These are phyloP conservation scores for Phytophthora quininea DNA, from an alignment of 352 stramenopile species.

Conservation along the genomic window DNA sequence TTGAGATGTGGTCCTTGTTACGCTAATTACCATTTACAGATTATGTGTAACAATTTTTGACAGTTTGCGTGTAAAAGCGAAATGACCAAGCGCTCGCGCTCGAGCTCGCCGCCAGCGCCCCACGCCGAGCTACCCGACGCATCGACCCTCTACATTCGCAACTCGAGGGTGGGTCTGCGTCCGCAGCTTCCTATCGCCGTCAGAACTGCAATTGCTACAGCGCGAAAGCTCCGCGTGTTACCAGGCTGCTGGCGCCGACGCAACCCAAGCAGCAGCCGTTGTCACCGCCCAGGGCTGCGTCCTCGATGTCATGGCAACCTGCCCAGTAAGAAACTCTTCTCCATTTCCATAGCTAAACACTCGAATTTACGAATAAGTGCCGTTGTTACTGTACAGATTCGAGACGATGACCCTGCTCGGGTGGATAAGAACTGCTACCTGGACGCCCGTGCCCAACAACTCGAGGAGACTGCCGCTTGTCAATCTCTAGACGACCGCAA, in stretches of 20 bases:
- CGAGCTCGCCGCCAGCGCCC: not conserved
- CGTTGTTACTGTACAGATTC: constrained; percentile 35
- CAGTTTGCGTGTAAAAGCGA: not conserved
- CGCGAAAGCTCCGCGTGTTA: constrained; percentile 45
- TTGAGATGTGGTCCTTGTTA: no score
- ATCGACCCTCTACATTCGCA: constrained; percentile 7
- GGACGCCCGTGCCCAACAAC: constrained; percentile 29
- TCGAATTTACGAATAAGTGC: not conserved
- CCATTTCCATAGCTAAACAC: not conserved
- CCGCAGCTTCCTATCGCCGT: constrained; percentile 36
- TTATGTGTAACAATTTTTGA: no score
- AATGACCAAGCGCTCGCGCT: constrained; percentile 1
- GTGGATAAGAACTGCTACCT: constrained; percentile 38
- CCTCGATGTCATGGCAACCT: constrained; percentile 63
- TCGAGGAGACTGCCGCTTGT: constrained; percentile 11
- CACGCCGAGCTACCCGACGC: not conserved
- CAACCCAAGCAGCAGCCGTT: constrained; percentile 16
- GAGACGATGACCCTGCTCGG: constrained; percentile 35
- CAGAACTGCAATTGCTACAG: constrained; percentile 47
- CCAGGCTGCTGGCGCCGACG: constrained; percentile 5
- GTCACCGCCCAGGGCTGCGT: constrained; percentile 52
- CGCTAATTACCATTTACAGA: no score
- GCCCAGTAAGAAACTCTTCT: constrained; percentile 33
- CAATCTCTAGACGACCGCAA: not conserved
- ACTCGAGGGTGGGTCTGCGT: constrained; percentile 30